phyloP scores from a whole-genome alignment of 1,284 basidiomycete genomes.

The Ustilago esculenta region DNA sequence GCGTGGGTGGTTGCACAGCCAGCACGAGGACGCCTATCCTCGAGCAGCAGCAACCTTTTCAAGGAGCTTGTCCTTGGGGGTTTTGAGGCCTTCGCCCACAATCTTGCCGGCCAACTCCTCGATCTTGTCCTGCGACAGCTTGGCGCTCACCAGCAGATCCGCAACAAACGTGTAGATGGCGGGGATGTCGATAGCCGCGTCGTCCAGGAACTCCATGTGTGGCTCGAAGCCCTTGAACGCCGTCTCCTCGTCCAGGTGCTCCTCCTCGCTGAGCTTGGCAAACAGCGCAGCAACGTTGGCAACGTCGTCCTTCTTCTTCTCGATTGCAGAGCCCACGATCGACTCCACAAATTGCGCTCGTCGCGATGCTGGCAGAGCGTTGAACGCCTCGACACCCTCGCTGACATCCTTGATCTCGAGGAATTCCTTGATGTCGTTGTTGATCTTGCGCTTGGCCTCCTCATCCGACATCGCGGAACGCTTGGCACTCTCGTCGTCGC shows the following conservation, averaged over 20 bases:
- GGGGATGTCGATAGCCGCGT: constrained; percentile 87
- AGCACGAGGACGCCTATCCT: constrained; percentile 13
- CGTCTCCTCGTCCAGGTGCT: constrained; percentile 67
- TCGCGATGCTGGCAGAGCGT: constrained; percentile 73
- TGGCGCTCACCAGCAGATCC: constrained; percentile 58
- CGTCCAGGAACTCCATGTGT: constrained; percentile 80
- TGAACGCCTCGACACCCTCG: constrained; percentile 79
- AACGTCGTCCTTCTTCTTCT: constrained; percentile 85
- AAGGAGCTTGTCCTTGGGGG: constrained; percentile 64
- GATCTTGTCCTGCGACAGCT: constrained; percentile 57
- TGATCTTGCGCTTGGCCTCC: constrained; percentile 80
- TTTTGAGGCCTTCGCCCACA: constrained; percentile 62
- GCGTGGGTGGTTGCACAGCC: constrained; percentile 32
- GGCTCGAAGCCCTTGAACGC: constrained; percentile 76
- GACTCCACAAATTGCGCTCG: constrained; percentile 78
- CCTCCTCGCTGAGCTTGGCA: constrained; percentile 46
- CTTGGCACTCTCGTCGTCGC: constrained; percentile 68
- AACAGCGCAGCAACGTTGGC: constrained; percentile 69
- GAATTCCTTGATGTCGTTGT: constrained; percentile 70
- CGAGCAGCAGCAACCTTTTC: constrained; percentile 61
- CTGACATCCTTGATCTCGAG: constrained; percentile 74
- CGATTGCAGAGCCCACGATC: constrained; percentile 77
- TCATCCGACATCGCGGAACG: constrained; percentile 74
- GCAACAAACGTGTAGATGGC: constrained; percentile 82
- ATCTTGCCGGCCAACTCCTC: constrained; percentile 61